Conservation (phyloP, 2,329 filamentous ascomycete species). For the Lasiodiplodia theobromae region DNA sequence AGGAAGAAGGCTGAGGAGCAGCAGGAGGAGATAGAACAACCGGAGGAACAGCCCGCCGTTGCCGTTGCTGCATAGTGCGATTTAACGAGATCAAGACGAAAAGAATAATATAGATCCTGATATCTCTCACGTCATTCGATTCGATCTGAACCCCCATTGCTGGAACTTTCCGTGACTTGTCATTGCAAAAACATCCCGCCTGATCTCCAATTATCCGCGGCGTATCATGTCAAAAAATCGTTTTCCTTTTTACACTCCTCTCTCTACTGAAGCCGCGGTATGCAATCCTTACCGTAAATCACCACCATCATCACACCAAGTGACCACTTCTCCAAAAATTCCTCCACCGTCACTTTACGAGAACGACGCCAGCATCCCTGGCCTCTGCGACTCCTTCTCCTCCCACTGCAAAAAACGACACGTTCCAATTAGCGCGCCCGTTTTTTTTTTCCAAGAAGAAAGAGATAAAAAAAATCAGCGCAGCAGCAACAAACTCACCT, state of each 20-base stretch:
- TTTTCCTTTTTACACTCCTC: background rate
- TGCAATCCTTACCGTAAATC: background rate
- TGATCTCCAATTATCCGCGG: background rate
- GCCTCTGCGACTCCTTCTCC: slow-evolving; percentile 3
- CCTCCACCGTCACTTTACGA: background rate
- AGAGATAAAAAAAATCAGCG: background rate
- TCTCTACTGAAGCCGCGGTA: background rate
- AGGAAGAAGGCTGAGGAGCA: background rate
- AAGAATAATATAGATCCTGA: background rate
- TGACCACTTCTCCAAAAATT: background rate
- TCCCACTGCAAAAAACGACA: background rate
- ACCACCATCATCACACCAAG: background rate
- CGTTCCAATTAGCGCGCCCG: background rate
- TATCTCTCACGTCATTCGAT: background rate
- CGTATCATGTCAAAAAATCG: background rate
- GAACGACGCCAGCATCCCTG: background rate
- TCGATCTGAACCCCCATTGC: background rate
- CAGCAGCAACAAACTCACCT: slow-evolving; percentile 64
- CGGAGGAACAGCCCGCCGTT: background rate
- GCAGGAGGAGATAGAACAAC: background rate
- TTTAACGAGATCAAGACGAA: background rate
- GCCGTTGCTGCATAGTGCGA: slow-evolving; percentile 5
- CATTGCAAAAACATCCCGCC: background rate
- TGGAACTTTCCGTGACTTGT: slow-evolving; percentile 2
- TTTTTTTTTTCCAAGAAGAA: background rate